Conservation (phyloP, 176 grass and related monocot genomes). For the Tillandsia fasciculata region DNA sequence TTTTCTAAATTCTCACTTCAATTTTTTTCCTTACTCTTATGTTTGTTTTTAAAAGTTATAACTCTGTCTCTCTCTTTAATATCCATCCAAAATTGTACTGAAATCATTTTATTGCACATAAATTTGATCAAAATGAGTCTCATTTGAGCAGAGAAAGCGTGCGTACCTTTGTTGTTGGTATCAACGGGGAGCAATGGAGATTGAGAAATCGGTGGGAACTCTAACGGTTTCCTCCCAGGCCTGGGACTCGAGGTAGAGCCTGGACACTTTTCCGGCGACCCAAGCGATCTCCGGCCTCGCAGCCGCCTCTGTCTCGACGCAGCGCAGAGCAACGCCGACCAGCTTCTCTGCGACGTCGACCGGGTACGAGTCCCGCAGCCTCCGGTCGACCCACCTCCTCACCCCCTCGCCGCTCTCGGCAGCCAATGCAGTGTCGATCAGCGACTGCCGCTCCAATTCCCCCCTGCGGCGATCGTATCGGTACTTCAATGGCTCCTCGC, state of each 20-base stretch:
- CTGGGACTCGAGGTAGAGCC: conserved; percentile 66
- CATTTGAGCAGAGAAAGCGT: no score
- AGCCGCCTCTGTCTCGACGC: conserved; percentile 35
- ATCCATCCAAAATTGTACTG: no score
- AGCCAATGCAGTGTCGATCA: conserved; percentile 41
- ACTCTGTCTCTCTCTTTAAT: no score
- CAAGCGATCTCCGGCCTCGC: conserved; percentile 58
- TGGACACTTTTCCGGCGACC: conserved; percentile 68
- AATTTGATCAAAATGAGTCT: no score
- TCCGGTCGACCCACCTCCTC: conserved; percentile 68
- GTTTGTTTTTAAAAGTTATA: no score
- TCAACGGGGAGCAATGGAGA: conserved; percentile 63
- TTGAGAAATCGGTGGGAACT: conserved; percentile 54
- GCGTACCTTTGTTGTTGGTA: no score
- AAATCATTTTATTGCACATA: no score
- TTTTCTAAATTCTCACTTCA: no score
- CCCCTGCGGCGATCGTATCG: conserved; percentile 16
- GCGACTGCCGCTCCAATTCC: conserved; percentile 49
- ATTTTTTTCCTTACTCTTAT: no score
- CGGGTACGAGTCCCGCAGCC: conserved; percentile 69
- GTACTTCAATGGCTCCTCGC: conserved; percentile 52
- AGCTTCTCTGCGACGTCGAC: conserved; percentile 39
- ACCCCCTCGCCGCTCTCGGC: conserved; percentile 32
- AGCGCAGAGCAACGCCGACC: conserved; percentile 48
- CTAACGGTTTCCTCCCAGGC: conserved; percentile 31